Conservation (phyloP, 805 yeast species). For the Kluyveromyces siamensis region DNA sequence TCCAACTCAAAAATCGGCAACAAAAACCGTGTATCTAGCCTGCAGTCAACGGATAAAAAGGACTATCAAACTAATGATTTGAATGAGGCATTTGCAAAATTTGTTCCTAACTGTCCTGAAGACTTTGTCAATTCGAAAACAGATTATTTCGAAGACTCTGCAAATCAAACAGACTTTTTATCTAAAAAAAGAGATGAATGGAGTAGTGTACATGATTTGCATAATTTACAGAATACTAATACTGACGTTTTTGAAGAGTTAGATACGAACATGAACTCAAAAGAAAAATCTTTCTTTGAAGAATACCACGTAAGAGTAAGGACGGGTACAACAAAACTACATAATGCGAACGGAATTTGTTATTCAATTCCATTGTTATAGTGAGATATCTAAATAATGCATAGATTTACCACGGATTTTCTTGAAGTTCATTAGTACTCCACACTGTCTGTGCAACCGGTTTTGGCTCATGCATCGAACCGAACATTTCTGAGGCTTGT, state of each 20-base stretch:
- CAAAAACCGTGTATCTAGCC: constrained; percentile 5
- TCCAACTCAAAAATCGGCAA: constrained; percentile 11
- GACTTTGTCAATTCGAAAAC: not conserved
- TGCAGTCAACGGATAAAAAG: not conserved
- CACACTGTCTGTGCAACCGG: constrained; percentile 29
- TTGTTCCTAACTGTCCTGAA: not conserved
- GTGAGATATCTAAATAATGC: not conserved
- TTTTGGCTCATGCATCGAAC: constrained; percentile 33
- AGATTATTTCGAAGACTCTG: constrained; percentile 7
- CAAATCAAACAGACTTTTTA: constrained; percentile 7
- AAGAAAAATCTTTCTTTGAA: constrained; percentile 8
- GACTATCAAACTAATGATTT: not conserved
- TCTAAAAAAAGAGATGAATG: constrained; percentile 17
- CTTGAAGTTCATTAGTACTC: constrained; percentile 46
- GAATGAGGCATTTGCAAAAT: not conserved
- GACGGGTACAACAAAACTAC: constrained; percentile 33
- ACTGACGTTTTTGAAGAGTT: constrained; percentile 3
- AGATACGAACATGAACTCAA: constrained; percentile 4
- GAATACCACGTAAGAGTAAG: constrained; percentile 36
- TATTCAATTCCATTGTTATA: constrained; percentile 18
- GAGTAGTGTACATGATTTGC: constrained; percentile 27
- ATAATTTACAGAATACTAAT: constrained; percentile 10
- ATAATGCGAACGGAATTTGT: constrained; percentile 32
- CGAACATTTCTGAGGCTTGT: constrained; percentile 39
- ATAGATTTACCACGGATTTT: constrained; percentile 52